Evolutionary conservation across 192 early-diverging fungal species (phyloP), one percentile per base, ranked within the genome.

Genomic region (Coemansia asiatica): DNA sequence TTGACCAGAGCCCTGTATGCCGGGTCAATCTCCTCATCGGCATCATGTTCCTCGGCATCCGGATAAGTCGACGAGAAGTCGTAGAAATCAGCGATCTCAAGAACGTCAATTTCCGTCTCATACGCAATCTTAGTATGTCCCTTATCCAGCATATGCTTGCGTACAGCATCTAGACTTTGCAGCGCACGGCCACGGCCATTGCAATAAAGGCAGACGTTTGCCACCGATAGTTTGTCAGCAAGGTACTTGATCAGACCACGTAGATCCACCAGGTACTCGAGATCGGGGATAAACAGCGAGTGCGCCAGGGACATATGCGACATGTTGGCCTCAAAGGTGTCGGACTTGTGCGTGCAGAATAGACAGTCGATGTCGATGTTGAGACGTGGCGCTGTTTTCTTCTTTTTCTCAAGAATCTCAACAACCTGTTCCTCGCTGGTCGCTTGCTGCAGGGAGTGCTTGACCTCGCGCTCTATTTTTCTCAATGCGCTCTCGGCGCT

Each of bases 71-170:
- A 88, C 56, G 87, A 87, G 80, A 96, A 99, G 79, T 97, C 95
- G 80, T 99, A 99, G 82, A 90, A 99, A 66, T 98, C 95, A 3
- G 87, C 89, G 56, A 99, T 78, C 74, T 98, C 97, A 65, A 91
- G 83, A 59, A 90, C 86, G 66, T 99, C 96, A 4, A 89, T 88
- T 26, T 93, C 97, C 55, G 90, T 88, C 58, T 97, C 95, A 71
- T 98, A 97, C n/a, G 89, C 88, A 68, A 99, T 92, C 84, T 93
- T 97, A 72, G 91, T 93, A 76, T 98, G 97, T 22, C 94, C 94
- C 83, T 97, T 97, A 76, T 92, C 91, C 35, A 85, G 67, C 96
- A 99, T 99, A 66, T 99, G 97, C 57, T 85, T 86, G 60, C 94
- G 81, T n/a, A 98, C 95, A 38, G 95, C 94, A 61, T 97, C 96